Base-by-base conservation (phyloP, 2,329 filamentous ascomycete genomes). In the Diaporthe velutina region DNA sequence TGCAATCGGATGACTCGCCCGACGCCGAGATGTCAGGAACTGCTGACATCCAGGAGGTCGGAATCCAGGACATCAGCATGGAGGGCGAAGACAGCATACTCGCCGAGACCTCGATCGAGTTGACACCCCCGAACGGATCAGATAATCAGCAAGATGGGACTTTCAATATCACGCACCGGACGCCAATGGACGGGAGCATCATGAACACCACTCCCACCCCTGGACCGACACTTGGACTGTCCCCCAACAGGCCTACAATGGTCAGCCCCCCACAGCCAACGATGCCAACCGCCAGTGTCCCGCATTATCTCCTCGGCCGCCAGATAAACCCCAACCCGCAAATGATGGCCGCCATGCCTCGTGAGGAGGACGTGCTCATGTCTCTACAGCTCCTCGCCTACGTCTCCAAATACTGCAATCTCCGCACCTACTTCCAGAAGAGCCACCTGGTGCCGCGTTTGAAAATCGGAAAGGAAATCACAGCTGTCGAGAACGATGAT, bases 351-450 rank as follows among this genome's bases (percentile, higher is more conserved):
- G 93, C 95, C 15, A 98, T 98, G 94, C 97, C 97, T 13, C 92
- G 97, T 68, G 97, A 99, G 80, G 97, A 99, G 83, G 97, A 99
- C 80, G 97, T 99, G 3, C 88, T 99, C 77, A 98, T 99, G 96
- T 98, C 97, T 8, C 89, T 99, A 50, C 97, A 99, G 84, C 90
- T 99, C 28, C 90, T 99, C 60, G 97, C 97, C 22, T 99, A 99
- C 82, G 96, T 99, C 73, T 98, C 96, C 33, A 99, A 99, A 84
- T 99, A 99, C 85, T 98, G 97, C 88, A 97, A 98, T 79, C 90
- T 99, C 40, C 92, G 97, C 25, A 93, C 95, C 6, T 99, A 98
- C 83, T 99, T 99, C 83, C 97, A 99, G 82, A 91, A 94, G 83
- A 98, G 96, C 52, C 97, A 99, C 80, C 88, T 98, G 15, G 97